Evolutionary conservation across 2,329 filamentous ascomycete species (phyloP).

Genomic region (Microsporum canis): DNA sequence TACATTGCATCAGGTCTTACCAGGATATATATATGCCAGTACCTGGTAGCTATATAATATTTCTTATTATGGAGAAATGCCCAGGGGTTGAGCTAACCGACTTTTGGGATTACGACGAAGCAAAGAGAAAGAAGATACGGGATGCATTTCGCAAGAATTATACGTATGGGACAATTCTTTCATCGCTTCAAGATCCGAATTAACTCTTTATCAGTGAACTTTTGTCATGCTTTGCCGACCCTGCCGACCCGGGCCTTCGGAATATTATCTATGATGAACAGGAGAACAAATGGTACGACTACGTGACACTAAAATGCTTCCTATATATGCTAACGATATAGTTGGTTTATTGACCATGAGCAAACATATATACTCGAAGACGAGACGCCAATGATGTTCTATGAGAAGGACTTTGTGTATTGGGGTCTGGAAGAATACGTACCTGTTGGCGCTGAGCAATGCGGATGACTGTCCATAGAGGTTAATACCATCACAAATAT

Average conservation of each 20-base stretch:
- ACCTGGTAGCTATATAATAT: constrained; percentile 7
- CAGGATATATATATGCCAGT: neutral
- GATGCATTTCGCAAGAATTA: constrained; percentile 4
- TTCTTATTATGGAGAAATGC: constrained; percentile 10
- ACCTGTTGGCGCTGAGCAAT: neutral
- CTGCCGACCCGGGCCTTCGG: neutral
- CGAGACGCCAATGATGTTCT: neutral
- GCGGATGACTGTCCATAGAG: too few relatives aligned
- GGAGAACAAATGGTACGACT: constrained; percentile 4
- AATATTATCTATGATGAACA: constrained; percentile 8
- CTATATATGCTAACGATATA: neutral
- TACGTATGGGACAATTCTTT: neutral
- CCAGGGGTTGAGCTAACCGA: constrained; percentile 6
- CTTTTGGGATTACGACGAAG: neutral
- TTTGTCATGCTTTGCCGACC: neutral
- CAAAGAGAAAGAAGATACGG: constrained; percentile 8
- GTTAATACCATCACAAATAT: too few relatives aligned
- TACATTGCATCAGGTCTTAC: neutral
- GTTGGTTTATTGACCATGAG: neutral
- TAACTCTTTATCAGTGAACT: constrained; percentile 2
- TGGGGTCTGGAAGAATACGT: neutral
- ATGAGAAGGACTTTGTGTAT: neutral
- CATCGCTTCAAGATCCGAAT: neutral
- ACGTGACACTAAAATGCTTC: neutral
- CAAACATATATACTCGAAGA: neutral